Percentiles rank a stretch among this genome's conserved stretches.
Evolutionary conservation across 768 basidiomycete species (phyloP).

Genomic region (Pisolithus tinctorius): DNA sequence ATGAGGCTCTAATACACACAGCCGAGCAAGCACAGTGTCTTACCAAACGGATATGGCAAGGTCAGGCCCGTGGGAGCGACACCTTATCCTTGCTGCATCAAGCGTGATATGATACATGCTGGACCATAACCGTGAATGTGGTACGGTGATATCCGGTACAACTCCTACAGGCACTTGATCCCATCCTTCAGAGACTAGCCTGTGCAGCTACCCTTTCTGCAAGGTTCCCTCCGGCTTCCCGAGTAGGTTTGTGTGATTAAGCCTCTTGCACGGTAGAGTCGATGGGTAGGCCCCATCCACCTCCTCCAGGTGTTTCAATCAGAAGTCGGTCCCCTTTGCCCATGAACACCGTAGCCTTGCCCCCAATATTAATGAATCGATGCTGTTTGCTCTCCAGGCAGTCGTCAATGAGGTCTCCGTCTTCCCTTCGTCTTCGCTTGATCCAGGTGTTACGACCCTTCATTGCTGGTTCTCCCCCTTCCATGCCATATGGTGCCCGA

Average conservation of each 20-base stretch:
- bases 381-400: slow-evolving; percentile 27
- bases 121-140: too few relatives aligned
- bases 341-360: slow-evolving; percentile 84
- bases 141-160: too few relatives aligned
- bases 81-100: too few relatives aligned
- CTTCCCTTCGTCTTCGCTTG: slow-evolving; percentile 56
- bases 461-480: slow-evolving; percentile 67
- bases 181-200: slow-evolving; percentile 42
- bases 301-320: slow-evolving; percentile 88
- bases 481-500: slow-evolving; percentile 78
- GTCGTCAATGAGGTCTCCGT: slow-evolving; percentile 53
- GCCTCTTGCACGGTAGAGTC: slow-evolving; percentile 8
- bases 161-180: neutral
- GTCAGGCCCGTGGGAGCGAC: too few relatives aligned
- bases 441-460: slow-evolving; percentile 87
- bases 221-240: slow-evolving; percentile 70
- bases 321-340: slow-evolving; percentile 77
- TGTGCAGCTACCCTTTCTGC: slow-evolving; percentile 58
- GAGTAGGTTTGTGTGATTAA: slow-evolving; percentile 31
- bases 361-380: slow-evolving; percentile 78
- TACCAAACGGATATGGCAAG: too few relatives aligned
- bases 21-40: too few relatives aligned
- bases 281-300: slow-evolving; percentile 63
- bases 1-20: too few relatives aligned
- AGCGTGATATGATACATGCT: too few relatives aligned